Base-by-base conservation (phyloP, 352 stramenopile genomes). In the Globisporangium irregulare region DNA sequence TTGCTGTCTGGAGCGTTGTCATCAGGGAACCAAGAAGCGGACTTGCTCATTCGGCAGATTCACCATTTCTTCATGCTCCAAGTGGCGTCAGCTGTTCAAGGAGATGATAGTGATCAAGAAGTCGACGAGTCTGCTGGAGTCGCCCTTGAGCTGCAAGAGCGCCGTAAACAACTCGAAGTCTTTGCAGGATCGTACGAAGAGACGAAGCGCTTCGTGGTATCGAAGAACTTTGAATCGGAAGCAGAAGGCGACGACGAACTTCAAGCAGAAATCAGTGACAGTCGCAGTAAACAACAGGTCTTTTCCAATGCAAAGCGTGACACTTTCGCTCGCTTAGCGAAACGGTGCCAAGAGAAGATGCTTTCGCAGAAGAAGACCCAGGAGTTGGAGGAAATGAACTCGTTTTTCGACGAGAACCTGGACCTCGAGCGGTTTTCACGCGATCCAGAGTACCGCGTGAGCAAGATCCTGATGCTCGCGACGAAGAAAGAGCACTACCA, bases 351-450 rank as follows among this genome's bases (percentile, higher is more conserved):
- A 36, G 75, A 80, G 8, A 64, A 73, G 4, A 57, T 91, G 24
- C 38, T 74, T 3, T 87, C 82, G 4, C 81, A 89, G n/a, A 70
- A 89, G 43, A 78, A 82, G 57, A 79, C 62, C 0, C 74, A 92
- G 54, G 83, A 92, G 54, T 59, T 92, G 50, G 82, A 91, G 38
- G 74, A 81, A 38, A 81, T 93, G 64, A 87, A 70, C 60, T 60
- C 75, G 8, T 89, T 92, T 18, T 82, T 93, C 54, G 82, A 86
- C 63, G 74, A 76, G 0, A 69, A 88, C 10, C 63, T 93, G 22
- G 80, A 93, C 64, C 64, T 87, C 18, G 74, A 85, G 32, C 75
- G 71, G 5, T 93, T 93, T 55, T 73, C 73, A 3, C 50, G 60
- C 9, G 81, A 93, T 56, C 36, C 72, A 14, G 68, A 65, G 25